Percentiles rank a stretch among this genome's conserved stretches.
These are phyloP conservation scores for Ceratobasidium sp. DNA, from an alignment of 1,284 basidiomycete species.

Conservation along the genomic window DNA sequence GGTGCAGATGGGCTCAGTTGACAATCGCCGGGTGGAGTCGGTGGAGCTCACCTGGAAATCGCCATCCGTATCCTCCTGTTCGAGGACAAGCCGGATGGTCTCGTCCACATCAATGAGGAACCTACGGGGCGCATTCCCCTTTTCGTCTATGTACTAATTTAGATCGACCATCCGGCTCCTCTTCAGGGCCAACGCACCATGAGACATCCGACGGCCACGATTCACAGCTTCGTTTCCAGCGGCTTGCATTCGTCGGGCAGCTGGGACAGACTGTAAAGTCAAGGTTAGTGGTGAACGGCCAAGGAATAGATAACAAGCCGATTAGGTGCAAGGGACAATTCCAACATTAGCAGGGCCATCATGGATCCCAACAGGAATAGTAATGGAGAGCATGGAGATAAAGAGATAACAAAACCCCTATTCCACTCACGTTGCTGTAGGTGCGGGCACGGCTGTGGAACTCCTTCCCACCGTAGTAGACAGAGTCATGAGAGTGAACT, in stretches of 20 bases:
- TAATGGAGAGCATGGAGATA: conserved; percentile 26
- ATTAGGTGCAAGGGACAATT: conserved; percentile 17
- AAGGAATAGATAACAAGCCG: conserved; percentile 26
- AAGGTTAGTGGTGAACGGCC: background rate
- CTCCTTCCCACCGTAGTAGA: conserved; percentile 83
- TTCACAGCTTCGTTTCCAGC: conserved; percentile 45
- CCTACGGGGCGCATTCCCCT: conserved; percentile 65
- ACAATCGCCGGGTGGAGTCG: background rate
- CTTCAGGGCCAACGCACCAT: conserved; percentile 43
- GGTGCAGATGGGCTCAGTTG: conserved; percentile 9
- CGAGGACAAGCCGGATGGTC: conserved; percentile 94
- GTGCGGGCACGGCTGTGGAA: conserved; percentile 82
- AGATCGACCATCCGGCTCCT: conserved; percentile 5
- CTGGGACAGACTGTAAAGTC: conserved; percentile 24
- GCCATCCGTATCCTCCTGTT: conserved; percentile 98
- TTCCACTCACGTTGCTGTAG: conserved; percentile 75
- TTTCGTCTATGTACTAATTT: conserved; percentile 55
- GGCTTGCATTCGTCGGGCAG: conserved; percentile 43
- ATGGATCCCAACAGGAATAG: conserved; percentile 7
- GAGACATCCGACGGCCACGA: conserved; percentile 46
- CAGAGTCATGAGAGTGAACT: conserved; percentile 75
- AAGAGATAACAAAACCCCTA: conserved; percentile 40
- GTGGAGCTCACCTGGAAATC: conserved; percentile 70
- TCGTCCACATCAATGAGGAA: conserved; percentile 99
- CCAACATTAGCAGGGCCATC: conserved; percentile 25